phyloP scores from a whole-genome alignment of 2,329 filamentous ascomycete genomes.

The Hymenoscyphus linearis region DNA sequence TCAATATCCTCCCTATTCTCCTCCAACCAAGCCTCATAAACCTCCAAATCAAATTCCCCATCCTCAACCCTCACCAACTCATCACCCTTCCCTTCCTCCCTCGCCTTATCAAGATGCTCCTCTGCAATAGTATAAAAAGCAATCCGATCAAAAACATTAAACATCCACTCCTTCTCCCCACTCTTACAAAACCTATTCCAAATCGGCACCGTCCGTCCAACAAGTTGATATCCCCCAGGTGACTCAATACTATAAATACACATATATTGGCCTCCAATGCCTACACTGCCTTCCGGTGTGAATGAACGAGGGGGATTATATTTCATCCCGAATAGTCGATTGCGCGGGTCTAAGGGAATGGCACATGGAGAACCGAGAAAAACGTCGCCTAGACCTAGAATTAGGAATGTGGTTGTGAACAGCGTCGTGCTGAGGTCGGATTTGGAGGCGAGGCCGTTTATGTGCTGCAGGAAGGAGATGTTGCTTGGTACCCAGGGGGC shows the following conservation, averaged over 20 bases:
- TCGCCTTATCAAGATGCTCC: constrained; percentile 20
- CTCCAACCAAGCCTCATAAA: constrained; percentile 2
- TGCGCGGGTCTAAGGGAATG: constrained; percentile 28
- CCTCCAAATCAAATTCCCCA: neutral
- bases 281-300: constrained; percentile 36
- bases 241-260: constrained; percentile 36
- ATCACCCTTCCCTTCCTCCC: neutral
- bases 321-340: constrained; percentile 27
- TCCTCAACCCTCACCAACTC: neutral
- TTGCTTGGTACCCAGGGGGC: constrained; percentile 32
- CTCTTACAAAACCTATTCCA: constrained; percentile 34
- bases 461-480: constrained; percentile 28
- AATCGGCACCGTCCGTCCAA: constrained; percentile 33
- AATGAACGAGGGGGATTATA: constrained; percentile 36
- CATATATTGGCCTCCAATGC: constrained; percentile 34
- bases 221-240: constrained; percentile 38
- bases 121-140: constrained; percentile 34
- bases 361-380: constrained; percentile 33
- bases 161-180: constrained; percentile 36
- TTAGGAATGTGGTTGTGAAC: constrained; percentile 32
- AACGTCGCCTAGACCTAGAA: constrained; percentile 34
- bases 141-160: constrained; percentile 34
- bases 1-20: neutral
- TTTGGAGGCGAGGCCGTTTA: constrained; percentile 34
- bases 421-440: constrained; percentile 32